Evolutionary conservation across 495 filamentous ascomycete genomes (phyloP).

Genomic region (Baudoinia panamericana): DNA sequence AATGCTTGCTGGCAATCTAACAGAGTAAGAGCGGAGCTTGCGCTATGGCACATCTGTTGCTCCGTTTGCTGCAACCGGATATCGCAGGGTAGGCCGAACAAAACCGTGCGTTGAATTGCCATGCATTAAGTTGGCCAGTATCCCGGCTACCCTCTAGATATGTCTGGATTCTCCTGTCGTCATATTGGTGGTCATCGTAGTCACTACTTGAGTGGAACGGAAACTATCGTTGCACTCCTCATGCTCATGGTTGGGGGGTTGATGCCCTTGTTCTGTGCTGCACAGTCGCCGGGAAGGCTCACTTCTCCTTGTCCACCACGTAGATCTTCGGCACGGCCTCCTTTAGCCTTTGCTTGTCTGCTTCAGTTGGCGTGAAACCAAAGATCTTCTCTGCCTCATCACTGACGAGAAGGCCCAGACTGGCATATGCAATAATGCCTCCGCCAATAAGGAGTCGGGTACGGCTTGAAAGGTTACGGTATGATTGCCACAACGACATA

Average conservation of each 20-base stretch:
- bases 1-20: too few relatives aligned
- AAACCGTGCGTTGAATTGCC: too few relatives aligned
- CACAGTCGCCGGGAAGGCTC: neutral
- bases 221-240: neutral
- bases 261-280: neutral
- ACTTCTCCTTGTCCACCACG: slow-evolving; percentile 30
- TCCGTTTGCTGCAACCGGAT: too few relatives aligned
- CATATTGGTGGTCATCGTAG: too few relatives aligned
- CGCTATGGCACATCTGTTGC: too few relatives aligned
- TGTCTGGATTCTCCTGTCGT: too few relatives aligned
- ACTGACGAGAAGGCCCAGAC: slow-evolving; percentile 44
- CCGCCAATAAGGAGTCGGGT: slow-evolving; percentile 51
- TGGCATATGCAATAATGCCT: slow-evolving; percentile 52
- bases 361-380: slow-evolving; percentile 46
- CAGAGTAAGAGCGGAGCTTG: too few relatives aligned
- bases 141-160: too few relatives aligned
- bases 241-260: neutral
- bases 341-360: slow-evolving; percentile 46
- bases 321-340: slow-evolving; percentile 38
- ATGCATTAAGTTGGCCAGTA: too few relatives aligned
- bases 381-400: slow-evolving; percentile 49
- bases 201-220: too few relatives aligned
- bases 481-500: slow-evolving; percentile 29
- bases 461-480: slow-evolving; percentile 45
- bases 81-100: too few relatives aligned